Evolutionary conservation across 768 basidiomycete genomes (phyloP).

Genomic region (Kwoniella bestiolae): DNA sequence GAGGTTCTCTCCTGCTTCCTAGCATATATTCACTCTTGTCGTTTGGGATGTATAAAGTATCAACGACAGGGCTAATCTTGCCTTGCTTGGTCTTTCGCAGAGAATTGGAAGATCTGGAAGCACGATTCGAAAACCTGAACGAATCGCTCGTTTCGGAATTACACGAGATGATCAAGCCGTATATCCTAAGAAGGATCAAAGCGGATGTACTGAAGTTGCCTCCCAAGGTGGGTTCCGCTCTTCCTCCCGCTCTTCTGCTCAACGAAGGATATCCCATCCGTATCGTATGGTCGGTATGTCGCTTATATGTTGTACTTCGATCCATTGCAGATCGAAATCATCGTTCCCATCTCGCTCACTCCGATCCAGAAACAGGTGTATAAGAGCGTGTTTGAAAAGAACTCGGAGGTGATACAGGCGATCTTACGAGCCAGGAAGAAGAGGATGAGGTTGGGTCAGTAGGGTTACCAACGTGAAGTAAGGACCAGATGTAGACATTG

Average conservation of each 20-base stretch:
- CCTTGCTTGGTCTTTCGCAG: conserved; percentile 64
- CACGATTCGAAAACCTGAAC: conserved; percentile 71
- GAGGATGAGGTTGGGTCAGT: conserved; percentile 4
- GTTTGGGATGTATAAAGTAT: not conserved
- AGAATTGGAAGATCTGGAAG: conserved; percentile 78
- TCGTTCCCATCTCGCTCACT: conserved; percentile 83
- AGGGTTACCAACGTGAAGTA: too few species aligned
- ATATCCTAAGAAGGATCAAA: conserved; percentile 92
- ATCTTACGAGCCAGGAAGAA: conserved; percentile 31
- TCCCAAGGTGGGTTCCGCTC: conserved; percentile 70
- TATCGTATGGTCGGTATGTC: too few species aligned
- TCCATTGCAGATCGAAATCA: conserved; percentile 56
- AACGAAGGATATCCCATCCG: too few species aligned
- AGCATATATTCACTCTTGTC: too few species aligned
- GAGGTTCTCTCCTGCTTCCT: too few species aligned
- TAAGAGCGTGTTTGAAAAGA: conserved; percentile 75
- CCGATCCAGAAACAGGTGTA: conserved; percentile 86
- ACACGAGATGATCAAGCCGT: conserved; percentile 75
- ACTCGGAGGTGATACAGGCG: conserved; percentile 43
- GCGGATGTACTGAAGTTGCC: conserved; percentile 81
- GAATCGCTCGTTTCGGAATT: conserved; percentile 80
- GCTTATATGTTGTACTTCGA: too few species aligned
- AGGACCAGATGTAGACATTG: too few species aligned
- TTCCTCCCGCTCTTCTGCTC: not conserved
- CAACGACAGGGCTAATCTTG: too few species aligned